Conservation (phyloP, 1,139 yeast genomes). For the Pichia sp. region DNA sequence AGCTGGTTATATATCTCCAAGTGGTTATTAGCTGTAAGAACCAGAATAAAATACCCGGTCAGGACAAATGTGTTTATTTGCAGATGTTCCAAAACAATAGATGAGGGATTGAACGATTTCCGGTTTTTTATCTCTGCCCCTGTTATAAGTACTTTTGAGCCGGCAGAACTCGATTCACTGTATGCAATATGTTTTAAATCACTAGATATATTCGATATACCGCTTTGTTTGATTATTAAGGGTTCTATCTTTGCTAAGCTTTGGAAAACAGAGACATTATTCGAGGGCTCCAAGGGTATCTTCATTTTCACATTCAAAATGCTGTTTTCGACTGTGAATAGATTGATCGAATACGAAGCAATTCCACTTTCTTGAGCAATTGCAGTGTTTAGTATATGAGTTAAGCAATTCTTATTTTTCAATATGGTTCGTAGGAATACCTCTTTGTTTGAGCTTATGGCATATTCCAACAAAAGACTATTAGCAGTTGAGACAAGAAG, state of each 20-base stretch:
- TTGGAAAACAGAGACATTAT: conserved; percentile 14
- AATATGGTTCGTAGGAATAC: conserved; percentile 38
- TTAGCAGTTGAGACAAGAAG: conserved; percentile 45
- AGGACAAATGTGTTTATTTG: conserved; percentile 2
- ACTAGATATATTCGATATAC: not conserved
- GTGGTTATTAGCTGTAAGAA: conserved; percentile 39
- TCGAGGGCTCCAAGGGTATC: conserved; percentile 13
- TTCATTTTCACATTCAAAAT: not conserved
- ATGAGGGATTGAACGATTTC: not conserved
- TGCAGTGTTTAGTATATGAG: conserved; percentile 4
- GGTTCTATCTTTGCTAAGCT: conserved; percentile 22
- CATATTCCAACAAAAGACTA: conserved; percentile 44
- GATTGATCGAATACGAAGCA: not conserved
- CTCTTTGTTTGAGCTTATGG: conserved; percentile 41
- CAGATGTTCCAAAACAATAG: conserved; percentile 21
- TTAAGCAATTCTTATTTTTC: conserved; percentile 24
- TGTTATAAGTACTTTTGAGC: not conserved
- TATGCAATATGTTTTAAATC: not conserved
- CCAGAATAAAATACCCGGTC: conserved; percentile 50
- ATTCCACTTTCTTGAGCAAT: conserved; percentile 1
- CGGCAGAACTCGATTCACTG: not conserved
- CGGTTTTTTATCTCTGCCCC: not conserved
- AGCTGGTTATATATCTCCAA: conserved; percentile 47
- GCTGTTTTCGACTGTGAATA: conserved; percentile 6
- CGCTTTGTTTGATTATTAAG: not conserved